phyloP scores from a whole-genome alignment of 805 yeast species.

The Candida germanica region DNA sequence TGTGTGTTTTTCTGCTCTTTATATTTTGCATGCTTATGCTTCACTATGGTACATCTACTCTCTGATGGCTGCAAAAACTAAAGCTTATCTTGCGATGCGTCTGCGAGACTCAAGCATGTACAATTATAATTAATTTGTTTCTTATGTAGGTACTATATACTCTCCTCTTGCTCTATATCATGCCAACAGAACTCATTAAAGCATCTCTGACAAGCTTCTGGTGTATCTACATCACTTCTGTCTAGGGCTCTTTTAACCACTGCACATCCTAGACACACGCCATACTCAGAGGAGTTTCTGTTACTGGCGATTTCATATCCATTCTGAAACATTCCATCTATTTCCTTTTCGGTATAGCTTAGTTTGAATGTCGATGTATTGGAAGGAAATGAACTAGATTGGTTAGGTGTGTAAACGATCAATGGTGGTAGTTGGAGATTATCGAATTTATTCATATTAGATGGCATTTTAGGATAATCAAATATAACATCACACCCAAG shows the following conservation, averaged over 20 bases:
- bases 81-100: too few relatives aligned
- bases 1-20: too few relatives aligned
- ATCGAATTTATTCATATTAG: not conserved
- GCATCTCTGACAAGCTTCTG: constrained; percentile 14
- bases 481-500: constrained; percentile 40
- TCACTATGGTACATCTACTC: too few relatives aligned
- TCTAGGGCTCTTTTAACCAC: constrained; percentile 52
- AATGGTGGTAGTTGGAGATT: constrained; percentile 44
- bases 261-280: constrained; percentile 56
- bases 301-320: constrained; percentile 51
- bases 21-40: too few relatives aligned
- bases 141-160: too few relatives aligned
- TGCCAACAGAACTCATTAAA: constrained; percentile 13
- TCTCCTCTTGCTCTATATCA: too few relatives aligned
- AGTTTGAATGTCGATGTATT: constrained; percentile 61
- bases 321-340: constrained; percentile 44
- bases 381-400: constrained; percentile 38
- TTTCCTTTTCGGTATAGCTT: constrained; percentile 45
- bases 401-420: constrained; percentile 51
- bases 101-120: too few relatives aligned
- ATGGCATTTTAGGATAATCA: constrained; percentile 24
- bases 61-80: too few relatives aligned
- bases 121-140: too few relatives aligned
- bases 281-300: constrained; percentile 40
- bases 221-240: constrained; percentile 15